phyloP scores from a whole-genome alignment of 1,284 basidiomycete species.

The Austroboletus rostrupii region DNA sequence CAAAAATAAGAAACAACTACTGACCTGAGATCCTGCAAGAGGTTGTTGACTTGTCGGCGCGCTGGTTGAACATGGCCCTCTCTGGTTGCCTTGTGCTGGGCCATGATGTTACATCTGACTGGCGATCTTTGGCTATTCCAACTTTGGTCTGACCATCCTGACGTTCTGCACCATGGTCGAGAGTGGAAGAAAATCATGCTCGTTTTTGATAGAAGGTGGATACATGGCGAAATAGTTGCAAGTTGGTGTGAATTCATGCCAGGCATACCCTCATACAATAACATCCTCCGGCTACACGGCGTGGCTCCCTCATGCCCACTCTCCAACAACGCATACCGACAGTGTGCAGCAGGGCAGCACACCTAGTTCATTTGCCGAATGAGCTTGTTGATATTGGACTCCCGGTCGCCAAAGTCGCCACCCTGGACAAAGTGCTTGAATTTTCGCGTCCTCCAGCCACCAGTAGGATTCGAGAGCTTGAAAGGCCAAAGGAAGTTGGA shows the following conservation, averaged over 20 bases:
- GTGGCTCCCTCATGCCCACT: constrained; percentile 6
- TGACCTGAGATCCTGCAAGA: constrained; percentile 37
- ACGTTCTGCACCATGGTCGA: not conserved
- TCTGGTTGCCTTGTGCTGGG: constrained; percentile 3
- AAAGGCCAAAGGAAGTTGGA: constrained; percentile 98
- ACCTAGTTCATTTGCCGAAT: constrained; percentile 92
- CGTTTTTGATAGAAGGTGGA: constrained; percentile 24
- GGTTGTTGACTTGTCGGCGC: constrained; percentile 40
- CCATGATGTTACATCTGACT: constrained; percentile 14
- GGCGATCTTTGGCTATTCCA: too few relatives aligned
- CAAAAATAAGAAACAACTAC: constrained; percentile 1
- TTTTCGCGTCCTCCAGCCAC: constrained; percentile 96
- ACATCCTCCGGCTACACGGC: constrained; percentile 22
- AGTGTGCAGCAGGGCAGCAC: constrained; percentile 4
- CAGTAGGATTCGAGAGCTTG: constrained; percentile 98
- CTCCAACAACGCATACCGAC: constrained; percentile 9
- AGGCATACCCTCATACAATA: constrained; percentile 35
- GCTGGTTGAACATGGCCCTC: constrained; percentile 6
- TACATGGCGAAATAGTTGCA: constrained; percentile 23
- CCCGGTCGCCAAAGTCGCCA: constrained; percentile 96
- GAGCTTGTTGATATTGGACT: constrained; percentile 95
- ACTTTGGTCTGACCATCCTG: not conserved
- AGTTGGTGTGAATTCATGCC: constrained; percentile 32
- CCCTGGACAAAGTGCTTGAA: constrained; percentile 94
- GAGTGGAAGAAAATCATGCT: constrained; percentile 18